Evolutionary conservation across 169 alveolate species (phyloP).

Genomic region (Babesia bigemina): DNA sequence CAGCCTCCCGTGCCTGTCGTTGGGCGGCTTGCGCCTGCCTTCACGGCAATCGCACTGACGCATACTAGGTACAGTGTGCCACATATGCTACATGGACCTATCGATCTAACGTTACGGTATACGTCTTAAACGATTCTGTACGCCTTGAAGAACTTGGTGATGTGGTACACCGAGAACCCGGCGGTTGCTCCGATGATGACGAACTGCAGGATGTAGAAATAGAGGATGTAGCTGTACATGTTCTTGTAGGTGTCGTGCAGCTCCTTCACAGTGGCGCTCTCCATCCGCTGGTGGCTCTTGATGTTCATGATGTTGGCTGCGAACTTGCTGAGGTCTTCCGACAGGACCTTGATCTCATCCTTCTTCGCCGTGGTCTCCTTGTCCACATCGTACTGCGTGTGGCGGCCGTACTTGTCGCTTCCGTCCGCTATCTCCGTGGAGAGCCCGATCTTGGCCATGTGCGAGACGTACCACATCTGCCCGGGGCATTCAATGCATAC

Average conservation of each 20-base stretch:
- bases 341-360: slow-evolving; percentile 32
- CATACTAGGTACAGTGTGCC: not conserved
- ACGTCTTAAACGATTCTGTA: slow-evolving; percentile 66
- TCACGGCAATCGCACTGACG: not conserved
- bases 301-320: slow-evolving; percentile 62
- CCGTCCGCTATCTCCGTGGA: slow-evolving; percentile 75
- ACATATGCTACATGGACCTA: not conserved
- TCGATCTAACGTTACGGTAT: not conserved
- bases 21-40: not conserved
- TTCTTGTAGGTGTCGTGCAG: slow-evolving; percentile 64
- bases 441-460: slow-evolving; percentile 65
- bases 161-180: slow-evolving; percentile 70
- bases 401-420: slow-evolving; percentile 60
- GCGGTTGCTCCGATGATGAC: slow-evolving; percentile 64
- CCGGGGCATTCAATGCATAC: slow-evolving; percentile 76
- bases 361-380: slow-evolving; percentile 45
- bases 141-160: slow-evolving; percentile 73
- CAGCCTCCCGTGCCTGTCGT: not conserved
- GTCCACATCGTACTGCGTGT: slow-evolving; percentile 67
- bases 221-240: slow-evolving; percentile 70
- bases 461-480: slow-evolving; percentile 68
- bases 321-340: slow-evolving; percentile 38
- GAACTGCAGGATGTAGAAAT: slow-evolving; percentile 69
- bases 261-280: slow-evolving; percentile 31
- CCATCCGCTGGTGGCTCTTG: slow-evolving; percentile 65